Evolutionary conservation across 2,329 filamentous ascomycete genomes (phyloP), one percentile per base, ranked within the genome.

Genomic region (Trichophaea hybrida): DNA sequence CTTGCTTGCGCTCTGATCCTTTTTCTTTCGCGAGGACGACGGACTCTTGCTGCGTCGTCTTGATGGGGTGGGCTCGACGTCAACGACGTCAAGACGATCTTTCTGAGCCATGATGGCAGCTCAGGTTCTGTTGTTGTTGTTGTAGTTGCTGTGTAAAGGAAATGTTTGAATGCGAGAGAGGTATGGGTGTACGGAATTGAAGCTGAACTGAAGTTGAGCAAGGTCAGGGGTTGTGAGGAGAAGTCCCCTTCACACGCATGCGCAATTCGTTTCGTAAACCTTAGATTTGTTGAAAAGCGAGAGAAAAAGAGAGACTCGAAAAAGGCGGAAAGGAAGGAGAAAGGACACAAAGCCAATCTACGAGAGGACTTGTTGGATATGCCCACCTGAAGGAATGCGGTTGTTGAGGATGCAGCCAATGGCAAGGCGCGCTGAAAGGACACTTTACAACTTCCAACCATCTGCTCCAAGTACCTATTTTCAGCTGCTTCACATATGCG

Each of bases 51-150:
- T 46, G 50, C 50, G 50, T 53, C 31, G n/a, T 37, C 34, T 31
- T 37, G 32, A 37, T 51, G 4, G 15, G 24, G 50, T 37, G 13
- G 50, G 10, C 50, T 37, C 50, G 33, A 33, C 50, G 50, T 37
- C 33, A 8, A 33, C 31, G 50, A 53, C 50, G 50, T 32, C 50
- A 32, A 53, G 50, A 17, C 37, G n/a, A 24, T 53, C 50, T 15
- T 53, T 35, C 50, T 53, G 50, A 53, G 50, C 50, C 50, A 53
- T 53, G 8, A 17, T 46, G 40, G 50, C 31, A 35, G 50, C 50
- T 37, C 50, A 53, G 50, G 31, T 17, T 46, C 40, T 13, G 40
- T 13, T 46, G 10, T 46, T 46, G 10, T 46, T 24, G 24, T 24
- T 24, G 10, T 46, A 17, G 40, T 46, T 13, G n/a, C 24, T 17